phyloP scores from a whole-genome alignment of 352 stramenopile genomes.

The Pythium myriotylum region DNA sequence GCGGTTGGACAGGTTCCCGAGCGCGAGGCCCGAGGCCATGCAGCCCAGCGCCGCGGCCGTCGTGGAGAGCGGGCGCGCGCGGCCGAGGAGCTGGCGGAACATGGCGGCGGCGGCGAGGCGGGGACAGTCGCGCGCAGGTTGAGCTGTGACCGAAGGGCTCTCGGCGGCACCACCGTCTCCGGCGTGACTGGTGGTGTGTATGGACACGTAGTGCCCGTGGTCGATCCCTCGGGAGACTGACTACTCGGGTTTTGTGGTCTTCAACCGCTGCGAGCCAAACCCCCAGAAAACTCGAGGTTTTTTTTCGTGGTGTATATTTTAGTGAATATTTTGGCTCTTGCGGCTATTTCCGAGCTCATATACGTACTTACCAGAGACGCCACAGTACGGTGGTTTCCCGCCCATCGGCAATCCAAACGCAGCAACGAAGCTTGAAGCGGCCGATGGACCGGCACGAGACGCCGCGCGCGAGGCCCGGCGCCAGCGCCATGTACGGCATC shows the following conservation, averaged over 20 bases:
- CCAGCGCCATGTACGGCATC: conserved; percentile 24
- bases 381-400: conserved; percentile 19
- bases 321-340: no score
- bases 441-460: conserved; percentile 28
- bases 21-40: conserved; percentile 40
- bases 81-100: conserved; percentile 73
- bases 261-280: conserved; percentile 1
- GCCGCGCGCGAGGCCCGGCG: conserved; percentile 16
- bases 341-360: background rate
- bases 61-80: conserved; percentile 49
- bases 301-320: background rate
- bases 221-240: background rate
- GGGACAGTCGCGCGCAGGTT: conserved; percentile 10
- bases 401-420: background rate
- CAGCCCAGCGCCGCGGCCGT: conserved; percentile 54
- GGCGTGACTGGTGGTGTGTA: conserved; percentile 30
- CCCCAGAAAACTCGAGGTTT: conserved; percentile 1
- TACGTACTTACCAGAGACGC: conserved; percentile 8
- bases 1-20: conserved; percentile 43
- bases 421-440: background rate
- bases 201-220: conserved; percentile 2
- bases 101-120: conserved; percentile 29
- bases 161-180: conserved; percentile 2
- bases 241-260: conserved; percentile 10
- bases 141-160: conserved; percentile 5